These are phyloP conservation scores for Phaffomyces antillensis DNA, from an alignment of 805 yeast genomes.

Conservation along the genomic window DNA sequence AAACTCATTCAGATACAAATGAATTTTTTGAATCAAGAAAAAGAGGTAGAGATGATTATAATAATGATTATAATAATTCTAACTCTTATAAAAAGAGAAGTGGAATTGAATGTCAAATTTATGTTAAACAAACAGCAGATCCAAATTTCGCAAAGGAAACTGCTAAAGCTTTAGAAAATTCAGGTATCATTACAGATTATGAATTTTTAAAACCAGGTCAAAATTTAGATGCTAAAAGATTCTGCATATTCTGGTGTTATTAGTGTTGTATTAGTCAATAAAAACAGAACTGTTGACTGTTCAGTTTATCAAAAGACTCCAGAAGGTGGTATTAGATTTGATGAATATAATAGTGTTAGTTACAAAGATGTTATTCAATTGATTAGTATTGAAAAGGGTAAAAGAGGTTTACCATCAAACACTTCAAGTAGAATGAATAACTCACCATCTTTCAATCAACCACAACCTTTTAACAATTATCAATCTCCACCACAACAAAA, in stretches of 20 bases:
- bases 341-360: conserved; percentile 71
- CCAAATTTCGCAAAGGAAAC: conserved; percentile 35
- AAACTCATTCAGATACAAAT: conserved; percentile 13
- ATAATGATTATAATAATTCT: background rate
- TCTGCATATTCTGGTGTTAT: conserved; percentile 76
- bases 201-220: conserved; percentile 36
- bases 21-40: conserved; percentile 11
- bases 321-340: conserved; percentile 73
- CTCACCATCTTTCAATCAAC: background rate
- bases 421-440: background rate
- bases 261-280: conserved; percentile 62
- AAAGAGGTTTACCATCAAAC: background rate
- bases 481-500: conserved; percentile 8
- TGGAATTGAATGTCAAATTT: conserved; percentile 39
- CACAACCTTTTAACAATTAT: background rate
- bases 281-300: conserved; percentile 49
- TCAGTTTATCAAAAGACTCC: conserved; percentile 64
- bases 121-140: conserved; percentile 40
- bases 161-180: conserved; percentile 31
- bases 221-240: conserved; percentile 44
- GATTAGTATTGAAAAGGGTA: conserved; percentile 2
- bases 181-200: conserved; percentile 35
- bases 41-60: conserved; percentile 9
- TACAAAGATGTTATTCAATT: conserved; percentile 51
- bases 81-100: conserved; percentile 6